phyloP scores from a whole-genome alignment of 352 stramenopile species.

The Phytophthora capsici region DNA sequence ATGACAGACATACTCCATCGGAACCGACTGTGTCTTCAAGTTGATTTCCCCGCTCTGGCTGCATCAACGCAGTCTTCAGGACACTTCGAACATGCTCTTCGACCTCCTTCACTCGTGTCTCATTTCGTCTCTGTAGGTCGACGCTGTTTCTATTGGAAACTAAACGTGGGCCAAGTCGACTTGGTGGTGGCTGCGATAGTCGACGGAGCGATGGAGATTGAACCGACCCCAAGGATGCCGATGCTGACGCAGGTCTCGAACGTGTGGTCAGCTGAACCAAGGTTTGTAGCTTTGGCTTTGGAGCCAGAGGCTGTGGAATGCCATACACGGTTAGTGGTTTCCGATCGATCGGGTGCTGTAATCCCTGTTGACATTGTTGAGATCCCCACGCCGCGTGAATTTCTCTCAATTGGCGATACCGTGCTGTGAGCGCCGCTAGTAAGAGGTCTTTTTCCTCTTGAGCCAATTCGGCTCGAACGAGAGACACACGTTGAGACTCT shows the following conservation, averaged over 20 bases:
- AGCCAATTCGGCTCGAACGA: slow-evolving; percentile 48
- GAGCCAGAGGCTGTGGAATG: slow-evolving; percentile 45
- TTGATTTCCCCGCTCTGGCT: slow-evolving; percentile 48
- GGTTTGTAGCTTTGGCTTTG: slow-evolving; percentile 39
- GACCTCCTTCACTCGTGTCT: slow-evolving; percentile 26
- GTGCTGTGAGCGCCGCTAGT: slow-evolving; percentile 53
- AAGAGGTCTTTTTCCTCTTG: slow-evolving; percentile 68
- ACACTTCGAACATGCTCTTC: slow-evolving; percentile 65
- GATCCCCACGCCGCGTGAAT: slow-evolving; percentile 23
- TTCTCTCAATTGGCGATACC: slow-evolving; percentile 46
- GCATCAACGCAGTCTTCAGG: slow-evolving; percentile 59
- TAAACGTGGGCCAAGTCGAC: slow-evolving; percentile 24
- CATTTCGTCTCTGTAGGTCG: slow-evolving; percentile 8
- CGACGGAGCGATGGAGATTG: slow-evolving; percentile 4
- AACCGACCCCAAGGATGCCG: slow-evolving; percentile 23
- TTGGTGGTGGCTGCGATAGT: slow-evolving; percentile 28
- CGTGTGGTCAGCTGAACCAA: slow-evolving; percentile 26
- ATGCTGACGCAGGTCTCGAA: slow-evolving; percentile 29
- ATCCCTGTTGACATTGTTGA: neutral
- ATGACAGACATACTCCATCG: slow-evolving; percentile 54
- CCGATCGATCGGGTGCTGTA: slow-evolving; percentile 4
- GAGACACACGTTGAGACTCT: slow-evolving; percentile 43
- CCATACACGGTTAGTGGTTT: slow-evolving; percentile 64
- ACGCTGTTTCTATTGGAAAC: neutral
- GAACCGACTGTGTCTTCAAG: slow-evolving; percentile 58